Evolutionary conservation across 2,329 filamentous ascomycete genomes (phyloP).

Genomic region (Hypoxylon sp.): DNA sequence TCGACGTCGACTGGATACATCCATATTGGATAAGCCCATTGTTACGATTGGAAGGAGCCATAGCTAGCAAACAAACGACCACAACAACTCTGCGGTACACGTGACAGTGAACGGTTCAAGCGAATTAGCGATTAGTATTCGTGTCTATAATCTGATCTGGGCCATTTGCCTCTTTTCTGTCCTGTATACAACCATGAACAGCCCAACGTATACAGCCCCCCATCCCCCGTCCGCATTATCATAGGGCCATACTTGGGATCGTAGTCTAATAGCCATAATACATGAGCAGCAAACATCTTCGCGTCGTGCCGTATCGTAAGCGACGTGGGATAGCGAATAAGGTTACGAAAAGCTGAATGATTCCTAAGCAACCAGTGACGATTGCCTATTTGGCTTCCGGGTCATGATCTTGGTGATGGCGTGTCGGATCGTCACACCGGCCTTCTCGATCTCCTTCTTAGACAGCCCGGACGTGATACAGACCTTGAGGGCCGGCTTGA

Average conservation of each 20-base stretch:
- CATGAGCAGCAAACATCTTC: conserved; percentile 23
- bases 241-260: conserved; percentile 14
- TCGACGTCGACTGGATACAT: not conserved
- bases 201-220: conserved; percentile 5
- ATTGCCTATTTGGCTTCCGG: conserved; percentile 68
- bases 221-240: conserved; percentile 26
- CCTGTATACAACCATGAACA: conserved; percentile 32
- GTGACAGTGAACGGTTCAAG: conserved; percentile 1
- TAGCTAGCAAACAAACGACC: not conserved
- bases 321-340: conserved; percentile 13
- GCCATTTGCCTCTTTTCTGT: conserved; percentile 18
- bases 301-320: conserved; percentile 20
- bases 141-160: conserved; percentile 39
- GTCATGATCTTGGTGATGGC: conserved; percentile 94
- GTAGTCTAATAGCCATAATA: conserved; percentile 25
- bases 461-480: conserved; percentile 90
- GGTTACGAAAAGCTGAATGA: conserved; percentile 46
- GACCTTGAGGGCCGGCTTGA: conserved; percentile 88
- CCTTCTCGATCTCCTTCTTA: conserved; percentile 96
- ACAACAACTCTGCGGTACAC: not conserved
- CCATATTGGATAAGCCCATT: too few relatives aligned
- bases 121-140: conserved; percentile 52
- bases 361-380: conserved; percentile 56
- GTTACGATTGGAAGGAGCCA: too few relatives aligned
- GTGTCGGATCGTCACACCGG: conserved; percentile 87